Conservation (phyloP, 2,329 filamentous ascomycete species). For the Xylariaceae sp. region DNA sequence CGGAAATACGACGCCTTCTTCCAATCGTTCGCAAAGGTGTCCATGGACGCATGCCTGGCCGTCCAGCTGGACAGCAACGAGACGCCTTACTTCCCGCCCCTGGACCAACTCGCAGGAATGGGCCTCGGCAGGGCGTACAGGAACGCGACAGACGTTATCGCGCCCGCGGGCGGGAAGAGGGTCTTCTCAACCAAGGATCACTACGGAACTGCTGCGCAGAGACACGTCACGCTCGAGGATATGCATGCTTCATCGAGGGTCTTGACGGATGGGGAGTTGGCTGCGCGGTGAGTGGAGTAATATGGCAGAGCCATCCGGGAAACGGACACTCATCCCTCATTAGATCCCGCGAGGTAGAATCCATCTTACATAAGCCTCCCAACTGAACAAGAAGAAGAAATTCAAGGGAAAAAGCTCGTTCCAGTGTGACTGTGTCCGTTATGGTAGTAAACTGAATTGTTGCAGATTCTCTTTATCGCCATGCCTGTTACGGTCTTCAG, state of each 20-base stretch:
- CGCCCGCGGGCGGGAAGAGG: conserved; percentile 6
- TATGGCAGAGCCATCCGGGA: neutral
- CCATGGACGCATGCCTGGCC: conserved; percentile 17
- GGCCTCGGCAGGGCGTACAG: conserved; percentile 18
- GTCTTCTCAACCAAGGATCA: conserved; percentile 14
- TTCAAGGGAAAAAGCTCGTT: too few species aligned
- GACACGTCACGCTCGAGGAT: conserved; percentile 13
- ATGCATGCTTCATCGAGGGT: conserved; percentile 10
- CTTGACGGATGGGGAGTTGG: conserved; percentile 17
- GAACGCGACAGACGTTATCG: conserved; percentile 12
- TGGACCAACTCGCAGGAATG: conserved; percentile 3
- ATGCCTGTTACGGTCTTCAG: too few species aligned
- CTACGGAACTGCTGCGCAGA: conserved; percentile 16
- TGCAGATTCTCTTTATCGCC: too few species aligned
- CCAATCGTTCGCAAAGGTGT: conserved; percentile 14
- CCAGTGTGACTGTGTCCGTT: too few species aligned
- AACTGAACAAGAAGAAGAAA: too few species aligned
- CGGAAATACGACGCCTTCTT: conserved; percentile 17
- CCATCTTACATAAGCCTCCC: too few species aligned
- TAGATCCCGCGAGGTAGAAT: too few species aligned
- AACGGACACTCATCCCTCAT: too few species aligned
- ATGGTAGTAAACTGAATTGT: too few species aligned
- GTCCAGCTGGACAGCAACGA: conserved; percentile 19
- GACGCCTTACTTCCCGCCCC: conserved; percentile 18
- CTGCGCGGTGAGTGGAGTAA: conserved; percentile 5